A percentile compares a stretch with the other conserved stretches of the same genome.
Conservation (phyloP, 2,329 filamentous ascomycete genomes). For the Fusarium mexicanum region DNA sequence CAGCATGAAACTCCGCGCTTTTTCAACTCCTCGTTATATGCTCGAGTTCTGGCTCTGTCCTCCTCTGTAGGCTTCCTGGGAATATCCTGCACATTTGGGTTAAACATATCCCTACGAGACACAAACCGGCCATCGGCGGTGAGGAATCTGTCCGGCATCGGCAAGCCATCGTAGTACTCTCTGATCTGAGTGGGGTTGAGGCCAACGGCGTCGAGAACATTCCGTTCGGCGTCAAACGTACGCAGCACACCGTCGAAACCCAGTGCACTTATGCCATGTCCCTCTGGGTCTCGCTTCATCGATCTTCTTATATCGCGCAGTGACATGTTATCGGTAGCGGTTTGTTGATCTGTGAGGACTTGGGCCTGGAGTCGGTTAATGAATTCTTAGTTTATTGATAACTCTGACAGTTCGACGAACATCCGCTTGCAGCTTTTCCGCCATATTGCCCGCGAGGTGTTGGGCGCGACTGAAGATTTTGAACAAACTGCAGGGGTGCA, state of each 20-base stretch:
- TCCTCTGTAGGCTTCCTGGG: background rate
- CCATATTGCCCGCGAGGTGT: background rate
- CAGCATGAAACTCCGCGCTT: background rate
- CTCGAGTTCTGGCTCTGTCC: background rate
- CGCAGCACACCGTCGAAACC: conserved; percentile 6
- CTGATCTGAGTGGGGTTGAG: background rate
- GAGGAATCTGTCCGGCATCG: background rate
- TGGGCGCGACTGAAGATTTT: background rate
- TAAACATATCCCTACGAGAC: background rate
- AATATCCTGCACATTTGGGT: background rate
- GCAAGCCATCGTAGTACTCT: background rate
- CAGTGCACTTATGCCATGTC: background rate
- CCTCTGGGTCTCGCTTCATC: background rate
- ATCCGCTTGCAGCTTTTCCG: background rate
- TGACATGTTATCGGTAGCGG: background rate
- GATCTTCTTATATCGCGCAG: background rate
- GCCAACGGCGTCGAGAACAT: background rate
- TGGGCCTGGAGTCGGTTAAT: background rate
- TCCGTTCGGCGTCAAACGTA: background rate
- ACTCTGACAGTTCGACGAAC: background rate
- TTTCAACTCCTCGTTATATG: background rate
- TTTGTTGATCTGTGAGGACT: background rate
- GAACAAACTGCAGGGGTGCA: background rate
- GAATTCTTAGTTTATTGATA: fast-evolving
- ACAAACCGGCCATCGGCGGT: background rate